These are phyloP conservation scores for Orbilia javanica DNA, from an alignment of 2,329 filamentous ascomycete species.

Conservation along the genomic window DNA sequence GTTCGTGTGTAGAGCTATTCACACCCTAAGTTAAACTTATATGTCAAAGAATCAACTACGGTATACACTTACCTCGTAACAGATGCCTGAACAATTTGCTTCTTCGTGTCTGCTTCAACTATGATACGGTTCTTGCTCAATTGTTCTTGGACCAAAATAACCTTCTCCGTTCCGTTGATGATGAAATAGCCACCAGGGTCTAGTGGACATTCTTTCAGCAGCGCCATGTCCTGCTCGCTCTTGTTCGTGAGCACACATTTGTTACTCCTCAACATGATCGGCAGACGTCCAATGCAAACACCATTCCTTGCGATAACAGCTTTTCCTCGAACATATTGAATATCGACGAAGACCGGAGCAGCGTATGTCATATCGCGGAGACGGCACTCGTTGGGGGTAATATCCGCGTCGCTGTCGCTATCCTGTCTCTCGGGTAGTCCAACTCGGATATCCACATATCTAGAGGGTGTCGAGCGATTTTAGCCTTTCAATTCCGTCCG, in stretches of 20 bases:
- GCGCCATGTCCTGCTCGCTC: conserved; percentile 87
- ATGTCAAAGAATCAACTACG: background rate
- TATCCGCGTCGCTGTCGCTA: conserved; percentile 76
- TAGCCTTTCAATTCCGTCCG: background rate
- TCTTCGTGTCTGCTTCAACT: conserved; percentile 91
- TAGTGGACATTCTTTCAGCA: conserved; percentile 93
- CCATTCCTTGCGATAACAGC: conserved; percentile 79
- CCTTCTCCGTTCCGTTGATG: conserved; percentile 96
- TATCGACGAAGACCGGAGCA: conserved; percentile 91
- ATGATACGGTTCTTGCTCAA: conserved; percentile 99
- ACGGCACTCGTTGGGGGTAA: conserved; percentile 96
- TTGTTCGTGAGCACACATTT: conserved; percentile 89
- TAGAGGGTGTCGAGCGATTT: conserved; percentile 43
- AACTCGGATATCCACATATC: conserved; percentile 88
- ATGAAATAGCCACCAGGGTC: conserved; percentile 99
- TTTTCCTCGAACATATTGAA: conserved; percentile 87
- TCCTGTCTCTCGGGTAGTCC: conserved; percentile 83
- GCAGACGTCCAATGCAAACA: conserved; percentile 88
- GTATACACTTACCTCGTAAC: conserved; percentile 74
- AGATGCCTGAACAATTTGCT: conserved; percentile 92
- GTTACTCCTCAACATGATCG: conserved; percentile 95
- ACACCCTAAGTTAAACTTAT: conserved; percentile 18
- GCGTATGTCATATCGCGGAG: conserved; percentile 98
- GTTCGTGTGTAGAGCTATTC: conserved; percentile 89
- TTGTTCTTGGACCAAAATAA: conserved; percentile 98